Evolutionary conservation across 2,329 filamentous ascomycete genomes (phyloP).

Genomic region (Mariannaea sp.): DNA sequence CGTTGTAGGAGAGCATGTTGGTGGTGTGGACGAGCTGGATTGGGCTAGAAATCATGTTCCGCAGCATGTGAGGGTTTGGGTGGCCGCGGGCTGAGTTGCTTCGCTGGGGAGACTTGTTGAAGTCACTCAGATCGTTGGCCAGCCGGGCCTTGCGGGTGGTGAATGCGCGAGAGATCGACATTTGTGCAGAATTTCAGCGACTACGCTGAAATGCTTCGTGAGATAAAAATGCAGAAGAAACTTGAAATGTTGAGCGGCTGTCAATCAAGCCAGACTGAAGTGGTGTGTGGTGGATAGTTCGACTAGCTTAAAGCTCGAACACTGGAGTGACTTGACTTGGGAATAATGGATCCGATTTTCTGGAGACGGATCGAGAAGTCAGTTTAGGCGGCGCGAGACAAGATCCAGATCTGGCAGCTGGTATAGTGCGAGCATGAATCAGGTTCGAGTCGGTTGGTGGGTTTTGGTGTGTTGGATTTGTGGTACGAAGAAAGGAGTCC

Average conservation of each 20-base stretch:
- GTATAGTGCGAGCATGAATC: slow-evolving; percentile 14
- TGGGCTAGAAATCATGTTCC: slow-evolving; percentile 83
- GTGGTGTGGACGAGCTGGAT: slow-evolving; percentile 90
- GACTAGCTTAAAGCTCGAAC: too few species aligned
- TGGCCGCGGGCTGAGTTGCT: slow-evolving; percentile 54
- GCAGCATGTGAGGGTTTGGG: slow-evolving; percentile 49
- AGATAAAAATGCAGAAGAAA: too few species aligned
- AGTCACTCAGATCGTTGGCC: slow-evolving; percentile 51
- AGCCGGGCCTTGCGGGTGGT: slow-evolving; percentile 68
- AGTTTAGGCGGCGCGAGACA: slow-evolving; percentile 10
- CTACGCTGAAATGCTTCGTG: background rate
- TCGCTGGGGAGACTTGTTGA: slow-evolving; percentile 49
- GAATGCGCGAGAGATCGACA: slow-evolving; percentile 71
- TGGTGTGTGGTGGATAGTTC: too few species aligned
- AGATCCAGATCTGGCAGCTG: slow-evolving; percentile 22
- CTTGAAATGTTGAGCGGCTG: too few species aligned
- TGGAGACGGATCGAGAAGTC: slow-evolving; percentile 11
- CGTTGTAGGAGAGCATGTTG: slow-evolving; percentile 94
- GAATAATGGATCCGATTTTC: slow-evolving; percentile 19
- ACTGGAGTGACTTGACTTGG: too few species aligned
- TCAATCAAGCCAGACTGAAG: too few species aligned
- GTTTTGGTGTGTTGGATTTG: slow-evolving; percentile 20
- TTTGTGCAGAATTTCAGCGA: slow-evolving; percentile 34
- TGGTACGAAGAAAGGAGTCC: slow-evolving; percentile 35
- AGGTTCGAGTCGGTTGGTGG: background rate